Conservation (phyloP, 2,329 filamentous ascomycete genomes). For the Clonostachys byssicola region DNA sequence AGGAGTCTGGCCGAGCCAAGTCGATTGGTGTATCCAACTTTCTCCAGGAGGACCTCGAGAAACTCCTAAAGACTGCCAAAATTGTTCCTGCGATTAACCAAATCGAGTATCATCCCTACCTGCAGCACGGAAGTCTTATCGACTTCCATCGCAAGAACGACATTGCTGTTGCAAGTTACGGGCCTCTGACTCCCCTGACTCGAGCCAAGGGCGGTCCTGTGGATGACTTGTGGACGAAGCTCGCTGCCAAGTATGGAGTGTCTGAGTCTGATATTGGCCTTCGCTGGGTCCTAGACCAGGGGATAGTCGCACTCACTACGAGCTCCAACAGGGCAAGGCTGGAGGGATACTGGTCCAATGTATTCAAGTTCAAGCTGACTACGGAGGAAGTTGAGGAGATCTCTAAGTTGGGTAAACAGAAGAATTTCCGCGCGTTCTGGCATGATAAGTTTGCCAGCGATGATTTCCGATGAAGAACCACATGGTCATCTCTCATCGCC, state of each 20-base stretch:
- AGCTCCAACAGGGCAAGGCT: slow-evolving; percentile 54
- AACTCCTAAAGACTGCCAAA: slow-evolving; percentile 53
- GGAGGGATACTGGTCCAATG: slow-evolving; percentile 45
- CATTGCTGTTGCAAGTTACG: slow-evolving; percentile 54
- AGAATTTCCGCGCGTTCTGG: slow-evolving; percentile 61
- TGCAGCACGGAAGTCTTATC: slow-evolving; percentile 59
- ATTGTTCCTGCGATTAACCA: slow-evolving; percentile 70
- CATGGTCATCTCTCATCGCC: too few relatives aligned
- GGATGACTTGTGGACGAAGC: slow-evolving; percentile 40
- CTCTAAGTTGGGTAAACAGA: slow-evolving; percentile 48
- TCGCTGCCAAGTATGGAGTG: slow-evolving; percentile 57
- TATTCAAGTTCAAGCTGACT: slow-evolving; percentile 54
- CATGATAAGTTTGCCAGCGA: slow-evolving; percentile 42
- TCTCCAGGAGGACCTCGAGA: slow-evolving; percentile 48
- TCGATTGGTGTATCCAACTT: slow-evolving; percentile 81
- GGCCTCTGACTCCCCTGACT: slow-evolving; percentile 46
- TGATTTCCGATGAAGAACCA: slow-evolving; percentile 30
- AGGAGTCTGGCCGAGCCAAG: slow-evolving; percentile 58
- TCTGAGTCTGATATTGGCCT: slow-evolving; percentile 51
- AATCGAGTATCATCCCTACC: slow-evolving; percentile 76
- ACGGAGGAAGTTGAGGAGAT: slow-evolving; percentile 55
- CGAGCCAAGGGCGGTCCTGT: slow-evolving; percentile 46
- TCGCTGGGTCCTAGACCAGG: slow-evolving; percentile 58
- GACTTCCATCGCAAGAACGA: slow-evolving; percentile 51
- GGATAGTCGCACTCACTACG: slow-evolving; percentile 54